These are phyloP conservation scores for Apophysomyces sp. DNA, from an alignment of 371 early-diverging fungal genomes.

Conservation along the genomic window DNA sequence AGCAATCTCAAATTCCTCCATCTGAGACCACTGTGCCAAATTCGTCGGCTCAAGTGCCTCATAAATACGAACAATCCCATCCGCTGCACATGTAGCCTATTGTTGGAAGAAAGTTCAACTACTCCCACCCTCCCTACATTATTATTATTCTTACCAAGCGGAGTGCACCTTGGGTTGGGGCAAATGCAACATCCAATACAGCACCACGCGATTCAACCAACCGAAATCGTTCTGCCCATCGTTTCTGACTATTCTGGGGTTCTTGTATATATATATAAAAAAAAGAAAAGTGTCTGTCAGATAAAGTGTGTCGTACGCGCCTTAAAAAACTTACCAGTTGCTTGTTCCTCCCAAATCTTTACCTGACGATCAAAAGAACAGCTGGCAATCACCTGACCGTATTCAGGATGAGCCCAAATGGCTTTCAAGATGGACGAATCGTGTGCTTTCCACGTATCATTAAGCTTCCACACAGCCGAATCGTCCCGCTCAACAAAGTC, in stretches of 20 bases:
- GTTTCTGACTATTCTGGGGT: constrained; percentile 62
- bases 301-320: neutral
- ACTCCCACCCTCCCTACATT: neutral
- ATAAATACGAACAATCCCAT: constrained; percentile 88
- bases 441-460: constrained; percentile 90
- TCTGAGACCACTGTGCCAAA: constrained; percentile 79
- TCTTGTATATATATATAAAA: constrained; percentile 30
- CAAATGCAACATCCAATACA: constrained; percentile 88
- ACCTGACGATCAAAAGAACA: constrained; percentile 91
- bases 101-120: neutral
- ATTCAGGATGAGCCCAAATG: constrained; percentile 93
- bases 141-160: constrained; percentile 74
- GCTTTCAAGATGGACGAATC: constrained; percentile 84
- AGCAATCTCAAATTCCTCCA: constrained; percentile 64
- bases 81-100: constrained; percentile 82
- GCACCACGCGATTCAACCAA: constrained; percentile 73
- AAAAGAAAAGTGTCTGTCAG: neutral
- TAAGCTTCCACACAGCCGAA: constrained; percentile 74
- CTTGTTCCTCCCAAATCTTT: constrained; percentile 89
- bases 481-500: constrained; percentile 67
- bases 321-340: constrained; percentile 49
- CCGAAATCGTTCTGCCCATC: constrained; percentile 69
- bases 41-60: constrained; percentile 86
- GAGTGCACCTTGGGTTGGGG: constrained; percentile 76
- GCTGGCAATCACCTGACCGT: constrained; percentile 88